Base-by-base conservation (phyloP, 306 rosid species). In the Cucumis hystrix region DNA sequence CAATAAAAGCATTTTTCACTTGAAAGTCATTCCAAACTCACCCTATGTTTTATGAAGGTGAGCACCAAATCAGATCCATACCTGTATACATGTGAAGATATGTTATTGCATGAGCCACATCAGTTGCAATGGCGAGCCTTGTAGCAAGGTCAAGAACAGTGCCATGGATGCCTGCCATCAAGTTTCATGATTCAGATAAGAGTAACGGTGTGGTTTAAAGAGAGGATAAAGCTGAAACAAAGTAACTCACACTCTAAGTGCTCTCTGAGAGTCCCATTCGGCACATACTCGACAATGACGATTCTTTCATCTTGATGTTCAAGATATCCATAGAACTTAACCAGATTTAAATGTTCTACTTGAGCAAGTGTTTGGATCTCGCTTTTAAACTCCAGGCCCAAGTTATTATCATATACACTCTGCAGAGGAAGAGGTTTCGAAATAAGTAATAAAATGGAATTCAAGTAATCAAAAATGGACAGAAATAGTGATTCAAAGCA, bases 41-140 rank as follows among this genome's bases (percentile, higher is more conserved):
- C 15, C 15, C 23, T 67, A 20, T 11, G 75, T 43, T 4, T 5
- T 40, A 40, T 5, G 8, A 10, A 78, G 52, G 45, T 59, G 23
- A 61, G 60, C 68, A 77, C 62, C 77, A 45, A 23, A 11, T 30
- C 60, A 78, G 72, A 33, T 20, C 69, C 39, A 60, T 79, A 92
- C 99, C 99, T 67, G 92, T 88, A 78, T 96, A 96, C 94, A 86
- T 83, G 84, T 96, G 99, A 82, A 96, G 98, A 87, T 96, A 96
- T 40, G 99, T 96, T 88, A 96, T 49, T 18, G 98, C 99, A 79
- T 96, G 99, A 39, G 99, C 90, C 75, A 96, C 99, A 81, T 96
- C 97, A 66, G 88, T 96, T 81, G 98, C 99, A 72, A 92, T 78
- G 74, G 92, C 99, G 28, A 92, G 90, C 77, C 99, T 84, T 28